These are phyloP conservation scores for Aspergillus heteromorphus DNA, from an alignment of 495 filamentous ascomycete species.

Conservation along the genomic window DNA sequence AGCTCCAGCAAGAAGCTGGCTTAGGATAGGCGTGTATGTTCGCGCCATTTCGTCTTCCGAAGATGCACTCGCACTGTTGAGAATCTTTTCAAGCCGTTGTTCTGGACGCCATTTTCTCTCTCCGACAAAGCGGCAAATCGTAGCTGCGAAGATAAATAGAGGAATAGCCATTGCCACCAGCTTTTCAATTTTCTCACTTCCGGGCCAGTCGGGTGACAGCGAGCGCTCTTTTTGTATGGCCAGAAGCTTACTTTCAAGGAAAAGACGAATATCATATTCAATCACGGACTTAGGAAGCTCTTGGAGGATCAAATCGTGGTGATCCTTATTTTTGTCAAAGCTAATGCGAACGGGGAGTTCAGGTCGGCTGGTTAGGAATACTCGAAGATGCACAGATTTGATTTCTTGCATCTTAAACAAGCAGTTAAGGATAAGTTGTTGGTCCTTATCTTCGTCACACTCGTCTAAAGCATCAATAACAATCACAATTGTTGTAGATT, in stretches of 20 bases:
- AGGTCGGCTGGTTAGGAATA: conserved; percentile 43
- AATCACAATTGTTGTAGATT: conserved; percentile 22
- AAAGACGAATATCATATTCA: conserved; percentile 25
- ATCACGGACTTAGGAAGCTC: conserved; percentile 17
- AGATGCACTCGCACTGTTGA: neutral
- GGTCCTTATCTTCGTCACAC: conserved; percentile 42
- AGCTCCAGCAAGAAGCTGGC: neutral
- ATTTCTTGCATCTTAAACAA: conserved; percentile 18
- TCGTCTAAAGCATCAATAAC: conserved; percentile 53
- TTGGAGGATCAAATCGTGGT: conserved; percentile 25
- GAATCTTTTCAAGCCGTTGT: neutral
- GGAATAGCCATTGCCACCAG: conserved; percentile 21
- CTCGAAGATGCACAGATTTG: conserved; percentile 10
- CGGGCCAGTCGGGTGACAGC: conserved; percentile 35
- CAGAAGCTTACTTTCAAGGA: conserved; percentile 20
- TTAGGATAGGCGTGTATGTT: conserved; percentile 15
- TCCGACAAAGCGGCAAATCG: neutral
- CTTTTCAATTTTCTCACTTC: conserved; percentile 7
- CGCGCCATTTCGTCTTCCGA: no score
- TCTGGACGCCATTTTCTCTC: neutral
- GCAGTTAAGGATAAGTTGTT: conserved; percentile 32
- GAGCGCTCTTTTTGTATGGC: conserved; percentile 14
- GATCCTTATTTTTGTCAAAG: conserved; percentile 17
- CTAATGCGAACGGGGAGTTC: conserved; percentile 37
- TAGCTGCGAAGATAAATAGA: conserved; percentile 23